Percentiles rank a stretch among this genome's conserved stretches.
Conservation (phyloP, 129 eudicot species). For the Pittosporum tobira region DNA sequence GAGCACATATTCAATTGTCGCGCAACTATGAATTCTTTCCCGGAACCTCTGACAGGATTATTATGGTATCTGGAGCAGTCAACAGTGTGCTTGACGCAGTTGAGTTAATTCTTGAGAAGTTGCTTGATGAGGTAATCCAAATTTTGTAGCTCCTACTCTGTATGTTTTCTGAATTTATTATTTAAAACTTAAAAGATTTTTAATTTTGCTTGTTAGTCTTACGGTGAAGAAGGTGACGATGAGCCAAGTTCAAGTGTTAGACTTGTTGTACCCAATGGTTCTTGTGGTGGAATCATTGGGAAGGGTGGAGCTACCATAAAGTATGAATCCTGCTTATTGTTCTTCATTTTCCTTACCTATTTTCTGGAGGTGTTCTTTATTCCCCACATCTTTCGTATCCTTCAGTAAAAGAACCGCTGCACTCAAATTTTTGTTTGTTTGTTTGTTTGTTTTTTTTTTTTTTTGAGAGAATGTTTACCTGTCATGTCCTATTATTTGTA, state of each 20-base stretch:
- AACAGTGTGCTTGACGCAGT: conserved; percentile 71
- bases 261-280: conserved; percentile 80
- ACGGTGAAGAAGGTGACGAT: conserved; percentile 63
- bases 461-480: too few relatives aligned
- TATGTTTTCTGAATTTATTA: background rate
- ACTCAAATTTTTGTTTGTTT: too few relatives aligned
- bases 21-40: conserved; percentile 91
- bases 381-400: conserved; percentile 2
- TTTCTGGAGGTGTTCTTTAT: background rate
- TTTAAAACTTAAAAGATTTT: too few relatives aligned
- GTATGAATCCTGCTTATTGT: conserved; percentile 28
- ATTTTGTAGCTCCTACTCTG: background rate
- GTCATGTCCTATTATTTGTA: too few relatives aligned
- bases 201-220: conserved; percentile 35
- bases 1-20: conserved; percentile 92
- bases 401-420: background rate
- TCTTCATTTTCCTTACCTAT: background rate
- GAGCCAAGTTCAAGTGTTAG: conserved; percentile 74
- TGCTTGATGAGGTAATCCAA: conserved; percentile 67
- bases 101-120: conserved; percentile 67
- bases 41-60: conserved; percentile 83
- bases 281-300: conserved; percentile 95
- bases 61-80: conserved; percentile 80
- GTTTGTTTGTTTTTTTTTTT: too few relatives aligned
- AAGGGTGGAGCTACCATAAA: conserved; percentile 91